Evolutionary conservation across 768 basidiomycete genomes (phyloP).

Genomic region (Podaxis sp.): DNA sequence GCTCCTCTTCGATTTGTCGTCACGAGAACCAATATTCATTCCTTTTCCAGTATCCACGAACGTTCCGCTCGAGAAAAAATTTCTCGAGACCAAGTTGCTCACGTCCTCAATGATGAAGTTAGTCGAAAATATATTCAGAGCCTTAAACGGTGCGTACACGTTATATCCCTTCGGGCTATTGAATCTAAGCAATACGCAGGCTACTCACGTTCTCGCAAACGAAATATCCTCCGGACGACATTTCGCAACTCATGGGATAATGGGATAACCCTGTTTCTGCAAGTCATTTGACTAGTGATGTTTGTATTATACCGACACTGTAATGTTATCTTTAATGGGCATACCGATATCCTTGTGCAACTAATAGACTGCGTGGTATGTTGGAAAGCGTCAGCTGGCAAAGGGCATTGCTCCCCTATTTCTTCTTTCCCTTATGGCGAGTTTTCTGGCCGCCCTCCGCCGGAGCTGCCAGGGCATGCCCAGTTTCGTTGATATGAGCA

Average conservation of each 20-base stretch:
- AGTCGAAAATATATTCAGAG: conserved; percentile 99
- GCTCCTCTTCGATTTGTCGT: conserved; percentile 25
- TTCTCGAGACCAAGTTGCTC: conserved; percentile 93
- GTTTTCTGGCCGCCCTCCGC: conserved; percentile 26
- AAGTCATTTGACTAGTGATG: not conserved
- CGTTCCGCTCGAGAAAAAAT: conserved; percentile 98
- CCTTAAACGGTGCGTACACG: conserved; percentile 74
- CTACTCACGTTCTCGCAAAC: conserved; percentile 95
- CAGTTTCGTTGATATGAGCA: conserved; percentile 64
- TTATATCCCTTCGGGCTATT: no score
- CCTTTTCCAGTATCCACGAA: conserved; percentile 81
- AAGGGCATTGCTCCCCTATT: conserved; percentile 20
- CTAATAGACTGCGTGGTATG: not conserved
- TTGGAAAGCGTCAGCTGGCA: not conserved
- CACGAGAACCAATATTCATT: conserved; percentile 1
- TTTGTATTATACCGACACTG: not conserved
- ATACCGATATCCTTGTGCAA: not conserved
- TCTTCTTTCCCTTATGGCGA: conserved; percentile 38
- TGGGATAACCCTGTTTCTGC: not conserved
- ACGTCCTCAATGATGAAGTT: conserved; percentile 98
- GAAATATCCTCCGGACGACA: conserved; percentile 91
- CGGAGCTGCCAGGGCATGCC: conserved; percentile 60
- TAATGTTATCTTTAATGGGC: conserved; percentile 1
- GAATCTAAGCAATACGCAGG: no score
- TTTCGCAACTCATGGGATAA: conserved; percentile 90